Conservation (phyloP, 2,329 filamentous ascomycete species). For the Helotiales sp. region DNA sequence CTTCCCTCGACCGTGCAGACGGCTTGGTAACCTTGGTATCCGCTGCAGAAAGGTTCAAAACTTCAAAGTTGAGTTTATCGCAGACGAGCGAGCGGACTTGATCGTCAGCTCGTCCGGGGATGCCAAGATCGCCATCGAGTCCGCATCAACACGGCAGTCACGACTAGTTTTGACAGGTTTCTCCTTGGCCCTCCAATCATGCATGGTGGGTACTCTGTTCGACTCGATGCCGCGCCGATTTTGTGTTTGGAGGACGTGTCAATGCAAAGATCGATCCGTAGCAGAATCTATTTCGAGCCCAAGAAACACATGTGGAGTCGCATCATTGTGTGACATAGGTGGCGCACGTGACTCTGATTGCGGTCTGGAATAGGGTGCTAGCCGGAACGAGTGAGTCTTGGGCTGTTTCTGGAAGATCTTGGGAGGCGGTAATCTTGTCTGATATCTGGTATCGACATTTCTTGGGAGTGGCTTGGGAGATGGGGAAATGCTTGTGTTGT, state of each 20-base stretch:
- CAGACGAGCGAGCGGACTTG: background rate
- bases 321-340: background rate
- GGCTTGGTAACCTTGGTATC: constrained; percentile 7
- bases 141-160: background rate
- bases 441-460: background rate
- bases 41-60: background rate
- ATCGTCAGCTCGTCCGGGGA: constrained; percentile 9
- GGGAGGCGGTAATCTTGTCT: background rate
- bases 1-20: background rate
- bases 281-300: constrained; percentile 2
- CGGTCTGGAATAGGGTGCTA: background rate
- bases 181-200: constrained; percentile 3
- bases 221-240: background rate
- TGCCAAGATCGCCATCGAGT: background rate
- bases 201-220: background rate
- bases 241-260: background rate
- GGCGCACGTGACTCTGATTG: background rate
- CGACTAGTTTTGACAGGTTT: background rate
- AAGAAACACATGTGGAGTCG: background rate
- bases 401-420: background rate
- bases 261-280: constrained; percentile 10
- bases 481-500: constrained; percentile 4
- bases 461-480: background rate
- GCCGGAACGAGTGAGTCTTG: background rate
- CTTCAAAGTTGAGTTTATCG: constrained; percentile 3